Evolutionary conservation across 2,329 filamentous ascomycete genomes (phyloP), one percentile per base, ranked within the genome.

Genomic region (Nakataea oryzae): DNA sequence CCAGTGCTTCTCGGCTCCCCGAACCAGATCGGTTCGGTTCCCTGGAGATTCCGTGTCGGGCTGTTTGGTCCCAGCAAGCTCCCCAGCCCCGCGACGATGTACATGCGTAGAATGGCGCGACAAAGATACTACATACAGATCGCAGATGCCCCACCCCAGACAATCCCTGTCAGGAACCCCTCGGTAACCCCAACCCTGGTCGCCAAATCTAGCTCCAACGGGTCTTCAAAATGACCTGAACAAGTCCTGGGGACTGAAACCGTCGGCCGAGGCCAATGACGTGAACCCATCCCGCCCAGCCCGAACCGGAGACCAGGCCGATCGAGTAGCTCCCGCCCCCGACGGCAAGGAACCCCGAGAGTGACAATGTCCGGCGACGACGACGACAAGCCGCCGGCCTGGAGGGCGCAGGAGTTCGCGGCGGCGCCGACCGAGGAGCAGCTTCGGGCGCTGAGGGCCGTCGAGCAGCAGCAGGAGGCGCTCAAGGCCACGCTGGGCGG

Each of bases 401-500:
- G 66, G 66, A 65, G 65, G 30, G 55, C 65, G 14, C 60, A 67
- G 29, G 65, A 69, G 63, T 65, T 66, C 62, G 65, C 66, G 60
- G 41, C 57, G 8, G 61, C 64, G 34, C 65, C 66, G 32, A 64
- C 64, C 63, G 64, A 65, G 72, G 64, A 70, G 65, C 57, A 75
- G 70, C 69, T 80, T 57, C 74, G 29, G n/a, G 58, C 50, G 57
- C 57, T 54, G 32, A 50, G 47, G 34, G 54, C 41, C 3, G 60
- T 57, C 28, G 60, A 61, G 30, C 55, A 61, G 54, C 60, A 54
- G 60, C 30, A 32, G 60, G 64, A 74, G 34, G 70, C 76, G 55
- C 70, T 79, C 66, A 71, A 71, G 57, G 74, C 78, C 62, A 70
- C 73, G 57, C 56, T 30, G 64, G 47, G 47, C 14, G 32, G 59